Evolutionary conservation across 495 filamentous ascomycete species (phyloP).

Genomic region (Aspergillus steynii): DNA sequence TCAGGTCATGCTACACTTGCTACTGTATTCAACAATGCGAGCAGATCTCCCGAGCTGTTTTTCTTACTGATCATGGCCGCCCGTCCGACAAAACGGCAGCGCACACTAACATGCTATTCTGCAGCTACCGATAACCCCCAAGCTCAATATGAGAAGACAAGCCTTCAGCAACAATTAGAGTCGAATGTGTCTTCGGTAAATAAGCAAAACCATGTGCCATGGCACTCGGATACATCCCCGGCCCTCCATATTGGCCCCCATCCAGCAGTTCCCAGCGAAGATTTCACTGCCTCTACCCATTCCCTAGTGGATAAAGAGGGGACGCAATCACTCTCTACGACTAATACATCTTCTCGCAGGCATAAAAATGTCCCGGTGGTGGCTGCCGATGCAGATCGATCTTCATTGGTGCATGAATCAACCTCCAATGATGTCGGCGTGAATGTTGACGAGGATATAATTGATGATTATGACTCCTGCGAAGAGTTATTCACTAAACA

Average conservation of each 20-base stretch:
- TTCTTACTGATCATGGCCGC: slow-evolving; percentile 35
- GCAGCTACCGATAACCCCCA: slow-evolving; percentile 32
- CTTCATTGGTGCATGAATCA: background rate
- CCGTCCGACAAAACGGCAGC: slow-evolving; percentile 50
- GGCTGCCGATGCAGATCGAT: background rate
- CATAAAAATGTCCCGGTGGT: background rate
- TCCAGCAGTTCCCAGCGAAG: background rate
- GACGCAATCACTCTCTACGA: background rate
- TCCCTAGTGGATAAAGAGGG: background rate
- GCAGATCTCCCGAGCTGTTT: background rate
- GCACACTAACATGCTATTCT: slow-evolving; percentile 39
- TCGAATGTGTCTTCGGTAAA: background rate
- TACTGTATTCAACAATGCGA: background rate
- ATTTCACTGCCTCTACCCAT: background rate
- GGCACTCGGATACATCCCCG: background rate
- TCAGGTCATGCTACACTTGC: background rate
- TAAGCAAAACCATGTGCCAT: background rate
- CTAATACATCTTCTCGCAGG: background rate
- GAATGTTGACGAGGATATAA: slow-evolving; percentile 45
- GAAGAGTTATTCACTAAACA: slow-evolving; percentile 43
- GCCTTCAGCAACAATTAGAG: background rate
- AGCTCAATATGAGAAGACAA: slow-evolving; percentile 6
- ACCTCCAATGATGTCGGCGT: slow-evolving; percentile 25
- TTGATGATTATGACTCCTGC: slow-evolving; percentile 53
- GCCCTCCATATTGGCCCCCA: background rate